These are phyloP conservation scores for Verticillium tricorpus DNA, from an alignment of 2,329 filamentous ascomycete species.

Conservation along the genomic window DNA sequence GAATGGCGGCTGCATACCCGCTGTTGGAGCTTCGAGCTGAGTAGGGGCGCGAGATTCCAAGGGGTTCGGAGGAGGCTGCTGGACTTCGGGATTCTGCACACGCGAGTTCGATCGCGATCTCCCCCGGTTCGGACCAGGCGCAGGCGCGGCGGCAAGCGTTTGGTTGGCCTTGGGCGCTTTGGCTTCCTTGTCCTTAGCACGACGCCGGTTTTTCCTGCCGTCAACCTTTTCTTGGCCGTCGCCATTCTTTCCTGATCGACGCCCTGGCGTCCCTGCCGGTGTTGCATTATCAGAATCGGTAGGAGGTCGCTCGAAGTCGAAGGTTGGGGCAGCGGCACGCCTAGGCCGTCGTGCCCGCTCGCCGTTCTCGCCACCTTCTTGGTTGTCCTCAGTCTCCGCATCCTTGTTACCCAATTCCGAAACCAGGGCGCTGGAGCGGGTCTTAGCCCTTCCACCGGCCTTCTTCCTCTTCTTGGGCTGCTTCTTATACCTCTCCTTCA, in stretches of 20 bases:
- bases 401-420: slow-evolving; percentile 61
- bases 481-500: slow-evolving; percentile 71
- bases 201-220: slow-evolving; percentile 34
- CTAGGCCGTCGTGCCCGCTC: slow-evolving; percentile 54
- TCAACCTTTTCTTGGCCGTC: slow-evolving; percentile 38
- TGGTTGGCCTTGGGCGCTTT: slow-evolving; percentile 32
- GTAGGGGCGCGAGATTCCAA: slow-evolving; percentile 35
- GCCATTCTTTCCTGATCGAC: slow-evolving; percentile 44
- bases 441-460: slow-evolving; percentile 47
- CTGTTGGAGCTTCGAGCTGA: slow-evolving; percentile 39
- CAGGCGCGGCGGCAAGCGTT: slow-evolving; percentile 41
- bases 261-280: slow-evolving; percentile 52
- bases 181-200: slow-evolving; percentile 36
- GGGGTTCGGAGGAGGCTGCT: slow-evolving; percentile 25
- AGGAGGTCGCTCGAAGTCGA: slow-evolving; percentile 56
- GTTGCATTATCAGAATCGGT: slow-evolving; percentile 58
- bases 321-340: slow-evolving; percentile 66
- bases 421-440: slow-evolving; percentile 59
- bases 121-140: slow-evolving; percentile 33
- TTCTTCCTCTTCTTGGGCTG: slow-evolving; percentile 56
- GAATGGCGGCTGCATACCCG: slow-evolving; percentile 38
- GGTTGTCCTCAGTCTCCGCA: slow-evolving; percentile 49
- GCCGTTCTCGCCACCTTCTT: slow-evolving; percentile 54
- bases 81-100: slow-evolving; percentile 37
- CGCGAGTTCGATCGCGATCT: slow-evolving; percentile 53